Conservation (phyloP, 2,329 filamentous ascomycete species). For the Aphanocladium album region DNA sequence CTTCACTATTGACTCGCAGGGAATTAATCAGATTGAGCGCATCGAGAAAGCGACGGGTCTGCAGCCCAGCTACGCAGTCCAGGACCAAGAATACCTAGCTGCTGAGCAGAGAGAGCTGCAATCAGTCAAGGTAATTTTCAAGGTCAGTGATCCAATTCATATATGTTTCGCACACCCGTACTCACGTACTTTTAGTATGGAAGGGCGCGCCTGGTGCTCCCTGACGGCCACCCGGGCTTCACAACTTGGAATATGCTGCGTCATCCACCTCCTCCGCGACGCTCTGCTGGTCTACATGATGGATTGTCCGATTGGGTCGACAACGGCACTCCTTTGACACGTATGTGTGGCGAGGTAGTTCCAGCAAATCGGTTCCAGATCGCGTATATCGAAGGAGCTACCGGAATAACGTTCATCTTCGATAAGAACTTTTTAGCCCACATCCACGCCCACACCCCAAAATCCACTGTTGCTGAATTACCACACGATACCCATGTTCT, state of each 20-base stretch:
- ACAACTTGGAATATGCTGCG: neutral
- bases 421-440: neutral
- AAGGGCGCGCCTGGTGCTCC: neutral
- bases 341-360: neutral
- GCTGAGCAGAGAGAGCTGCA: neutral
- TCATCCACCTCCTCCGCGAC: neutral
- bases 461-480: neutral
- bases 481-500: neutral
- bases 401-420: neutral
- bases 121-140: neutral
- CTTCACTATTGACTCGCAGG: slow-evolving; percentile 3
- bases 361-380: neutral
- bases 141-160: neutral
- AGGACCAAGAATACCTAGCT: neutral
- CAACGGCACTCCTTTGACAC: neutral
- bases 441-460: neutral
- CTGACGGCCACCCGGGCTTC: neutral
- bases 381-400: neutral
- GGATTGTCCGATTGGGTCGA: neutral
- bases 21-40: neutral
- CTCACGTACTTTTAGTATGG: neutral
- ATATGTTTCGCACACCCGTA: neutral
- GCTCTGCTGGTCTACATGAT: neutral
- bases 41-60: neutral
- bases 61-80: neutral